A percentile compares a stretch with the other conserved stretches of the same genome.
Evolutionary conservation across 257 asterid genomes (phyloP).

Genomic region (Forsythia viridissima): DNA sequence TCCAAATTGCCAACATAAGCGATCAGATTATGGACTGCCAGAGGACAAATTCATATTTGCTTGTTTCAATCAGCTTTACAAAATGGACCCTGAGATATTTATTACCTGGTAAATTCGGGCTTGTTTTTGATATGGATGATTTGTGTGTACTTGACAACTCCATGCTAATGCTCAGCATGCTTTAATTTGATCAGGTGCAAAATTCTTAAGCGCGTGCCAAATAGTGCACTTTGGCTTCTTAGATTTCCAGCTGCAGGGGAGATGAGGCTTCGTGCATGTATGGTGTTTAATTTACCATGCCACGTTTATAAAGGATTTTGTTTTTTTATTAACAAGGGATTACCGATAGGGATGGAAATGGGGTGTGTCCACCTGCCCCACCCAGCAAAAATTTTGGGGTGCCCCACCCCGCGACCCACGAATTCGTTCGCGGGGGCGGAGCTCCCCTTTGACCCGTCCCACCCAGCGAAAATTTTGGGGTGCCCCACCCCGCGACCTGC

Average conservation of each 20-base stretch:
- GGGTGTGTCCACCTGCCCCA: too few relatives aligned
- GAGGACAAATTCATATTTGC: constrained; percentile 94
- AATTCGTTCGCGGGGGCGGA: too few relatives aligned
- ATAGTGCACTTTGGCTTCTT: constrained; percentile 97
- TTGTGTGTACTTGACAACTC: constrained; percentile 1
- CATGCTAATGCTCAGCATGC: constrained; percentile 2
- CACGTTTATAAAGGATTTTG: not conserved
- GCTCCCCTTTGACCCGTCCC: too few relatives aligned
- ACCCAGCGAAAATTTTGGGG: too few relatives aligned
- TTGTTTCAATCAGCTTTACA: constrained; percentile 98
- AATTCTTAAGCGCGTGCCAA: constrained; percentile 95
- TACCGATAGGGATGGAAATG: too few relatives aligned
- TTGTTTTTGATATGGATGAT: not conserved
- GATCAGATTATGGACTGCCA: constrained; percentile 94
- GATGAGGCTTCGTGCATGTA: constrained; percentile 89
- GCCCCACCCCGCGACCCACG: too few relatives aligned
- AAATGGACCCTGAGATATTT: constrained; percentile 98
- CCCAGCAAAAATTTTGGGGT: too few relatives aligned
- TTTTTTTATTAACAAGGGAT: not conserved
- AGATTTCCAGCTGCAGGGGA: constrained; percentile 99
- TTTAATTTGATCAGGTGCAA: constrained; percentile 73
- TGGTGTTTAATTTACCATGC: constrained; percentile 23
- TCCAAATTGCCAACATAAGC: constrained; percentile 69
- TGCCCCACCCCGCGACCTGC: too few relatives aligned
- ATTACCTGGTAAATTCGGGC: constrained; percentile 65